These are phyloP conservation scores for Hippophae tibetana DNA, from an alignment of 306 rosid genomes.

Conservation along the genomic window DNA sequence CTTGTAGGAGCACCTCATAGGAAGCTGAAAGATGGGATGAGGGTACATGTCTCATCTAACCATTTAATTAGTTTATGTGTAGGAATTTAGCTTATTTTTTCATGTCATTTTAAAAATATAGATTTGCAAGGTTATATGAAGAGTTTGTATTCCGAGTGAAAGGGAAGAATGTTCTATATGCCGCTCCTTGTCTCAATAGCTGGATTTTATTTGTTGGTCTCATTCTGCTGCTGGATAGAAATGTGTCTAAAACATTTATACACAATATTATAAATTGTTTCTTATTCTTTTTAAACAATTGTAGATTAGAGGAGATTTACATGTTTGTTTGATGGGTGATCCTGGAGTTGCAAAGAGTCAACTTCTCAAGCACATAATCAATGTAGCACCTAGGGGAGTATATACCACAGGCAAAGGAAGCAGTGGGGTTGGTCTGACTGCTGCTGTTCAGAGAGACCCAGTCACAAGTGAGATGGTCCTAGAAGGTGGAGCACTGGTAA, in stretches of 20 bases:
- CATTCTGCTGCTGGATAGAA: too few relatives aligned
- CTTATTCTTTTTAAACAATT: conserved; percentile 3
- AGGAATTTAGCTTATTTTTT: background rate
- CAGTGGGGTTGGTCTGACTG: conserved; percentile 99
- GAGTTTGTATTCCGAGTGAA: too few relatives aligned
- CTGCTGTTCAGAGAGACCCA: conserved; percentile 98
- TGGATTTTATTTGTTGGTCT: too few relatives aligned
- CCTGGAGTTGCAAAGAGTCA: conserved; percentile 99
- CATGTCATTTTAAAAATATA: conserved; percentile 2
- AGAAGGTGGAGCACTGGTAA: conserved; percentile 99
- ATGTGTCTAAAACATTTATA: too few relatives aligned
- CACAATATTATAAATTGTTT: background rate
- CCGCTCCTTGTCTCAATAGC: too few relatives aligned
- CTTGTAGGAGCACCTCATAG: conserved; percentile 95
- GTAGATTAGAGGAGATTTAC: conserved; percentile 97
- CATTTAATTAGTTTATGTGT: background rate
- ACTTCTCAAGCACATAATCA: conserved; percentile 93
- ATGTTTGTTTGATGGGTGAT: conserved; percentile 97
- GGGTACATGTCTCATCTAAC: conserved; percentile 32
- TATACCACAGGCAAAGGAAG: conserved; percentile 98
- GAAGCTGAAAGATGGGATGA: conserved; percentile 93
- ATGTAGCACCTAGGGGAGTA: conserved; percentile 92
- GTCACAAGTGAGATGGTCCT: conserved; percentile 97
- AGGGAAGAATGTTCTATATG: too few relatives aligned
- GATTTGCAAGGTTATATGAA: background rate